Evolutionary conservation across 257 asterid genomes (phyloP).

Genomic region (Jacaranda mimosifolia): DNA sequence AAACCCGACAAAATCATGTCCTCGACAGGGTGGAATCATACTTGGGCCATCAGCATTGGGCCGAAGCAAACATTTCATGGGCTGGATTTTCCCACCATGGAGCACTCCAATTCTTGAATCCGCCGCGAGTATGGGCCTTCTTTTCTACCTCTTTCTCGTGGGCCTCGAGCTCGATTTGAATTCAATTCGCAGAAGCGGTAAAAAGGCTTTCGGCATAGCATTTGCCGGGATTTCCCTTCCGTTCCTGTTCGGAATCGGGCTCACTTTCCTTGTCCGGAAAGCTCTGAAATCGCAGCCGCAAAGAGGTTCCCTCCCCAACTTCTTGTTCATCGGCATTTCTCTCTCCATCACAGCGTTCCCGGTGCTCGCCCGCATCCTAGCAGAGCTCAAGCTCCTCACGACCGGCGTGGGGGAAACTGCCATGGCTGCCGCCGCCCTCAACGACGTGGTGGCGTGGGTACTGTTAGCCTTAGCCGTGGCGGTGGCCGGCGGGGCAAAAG

Average conservation of each 20-base stretch:
- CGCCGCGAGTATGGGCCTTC: conserved; percentile 24
- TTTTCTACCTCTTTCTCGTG: conserved; percentile 34
- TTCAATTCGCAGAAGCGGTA: conserved; percentile 31
- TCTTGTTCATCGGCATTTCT: conserved; percentile 20
- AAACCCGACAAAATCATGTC: neutral
- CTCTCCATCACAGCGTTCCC: conserved; percentile 33
- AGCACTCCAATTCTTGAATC: conserved; percentile 35
- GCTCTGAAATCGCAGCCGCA: neutral
- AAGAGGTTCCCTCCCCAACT: no score
- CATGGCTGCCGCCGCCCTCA: conserved; percentile 32
- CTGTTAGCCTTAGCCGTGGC: conserved; percentile 26
- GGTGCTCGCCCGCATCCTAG: conserved; percentile 30
- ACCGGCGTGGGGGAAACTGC: conserved; percentile 25
- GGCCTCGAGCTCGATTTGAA: conserved; percentile 35
- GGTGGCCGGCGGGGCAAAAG: neutral
- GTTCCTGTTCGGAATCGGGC: conserved; percentile 10
- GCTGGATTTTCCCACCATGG: conserved; percentile 25
- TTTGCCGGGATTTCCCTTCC: conserved; percentile 21
- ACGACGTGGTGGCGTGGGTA: conserved; percentile 25
- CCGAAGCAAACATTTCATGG: neutral
- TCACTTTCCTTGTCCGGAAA: conserved; percentile 10
- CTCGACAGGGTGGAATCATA: conserved; percentile 28
- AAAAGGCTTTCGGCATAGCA: conserved; percentile 20
- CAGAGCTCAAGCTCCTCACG: conserved; percentile 30
- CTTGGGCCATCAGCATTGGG: conserved; percentile 38